A percentile compares a stretch with the other conserved stretches of the same genome.
These are phyloP conservation scores for Ramularia collo-cygni DNA, from an alignment of 2,329 filamentous ascomycete species.

Conservation along the genomic window DNA sequence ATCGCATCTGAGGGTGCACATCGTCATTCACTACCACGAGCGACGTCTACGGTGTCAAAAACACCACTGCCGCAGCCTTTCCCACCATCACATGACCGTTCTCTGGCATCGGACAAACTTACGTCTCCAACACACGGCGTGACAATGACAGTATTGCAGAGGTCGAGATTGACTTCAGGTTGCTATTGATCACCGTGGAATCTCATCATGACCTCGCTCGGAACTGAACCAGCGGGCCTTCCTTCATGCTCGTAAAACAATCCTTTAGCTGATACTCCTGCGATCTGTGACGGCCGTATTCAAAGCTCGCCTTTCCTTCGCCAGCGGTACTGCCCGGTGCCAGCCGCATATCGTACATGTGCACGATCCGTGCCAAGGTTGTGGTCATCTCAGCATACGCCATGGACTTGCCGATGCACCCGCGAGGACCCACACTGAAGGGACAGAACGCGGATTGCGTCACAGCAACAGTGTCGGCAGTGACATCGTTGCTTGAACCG, in stretches of 20 bases:
- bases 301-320: slow-evolving; percentile 5
- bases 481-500: neutral
- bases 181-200: no score
- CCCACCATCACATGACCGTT: no score
- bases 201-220: slow-evolving; percentile 3
- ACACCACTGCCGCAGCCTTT: no score
- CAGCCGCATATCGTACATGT: slow-evolving; percentile 17
- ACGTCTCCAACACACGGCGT: no score
- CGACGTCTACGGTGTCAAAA: no score
- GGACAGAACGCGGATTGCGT: slow-evolving; percentile 17
- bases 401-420: slow-evolving; percentile 19
- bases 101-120: no score
- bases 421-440: slow-evolving; percentile 15
- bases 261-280: slow-evolving; percentile 12
- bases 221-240: slow-evolving; percentile 11
- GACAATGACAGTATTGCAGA: no score
- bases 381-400: slow-evolving; percentile 17
- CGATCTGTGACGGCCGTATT: slow-evolving; percentile 7
- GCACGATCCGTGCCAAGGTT: slow-evolving; percentile 13
- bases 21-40: no score
- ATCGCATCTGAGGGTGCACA: no score
- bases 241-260: slow-evolving; percentile 14
- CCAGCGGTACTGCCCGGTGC: slow-evolving; percentile 12
- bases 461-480: slow-evolving; percentile 4
- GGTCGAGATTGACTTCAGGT: no score